These are phyloP conservation scores for Bombardia bombarda DNA, from an alignment of 495 filamentous ascomycete genomes.

Conservation along the genomic window DNA sequence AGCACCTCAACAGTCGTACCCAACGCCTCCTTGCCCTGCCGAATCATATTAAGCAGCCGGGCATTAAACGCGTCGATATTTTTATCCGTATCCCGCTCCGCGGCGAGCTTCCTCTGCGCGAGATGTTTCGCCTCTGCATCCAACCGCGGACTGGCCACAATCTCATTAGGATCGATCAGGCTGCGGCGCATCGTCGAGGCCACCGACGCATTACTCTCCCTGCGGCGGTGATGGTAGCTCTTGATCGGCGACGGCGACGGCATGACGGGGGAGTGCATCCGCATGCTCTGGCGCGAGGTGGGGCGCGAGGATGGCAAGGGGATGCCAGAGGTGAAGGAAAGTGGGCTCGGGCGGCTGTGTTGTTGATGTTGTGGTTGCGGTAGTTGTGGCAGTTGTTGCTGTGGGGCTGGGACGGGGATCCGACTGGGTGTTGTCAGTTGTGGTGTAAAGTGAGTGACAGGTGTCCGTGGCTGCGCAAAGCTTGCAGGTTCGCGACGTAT, in stretches of 20 bases:
- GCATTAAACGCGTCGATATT: conserved; percentile 70
- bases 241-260: conserved; percentile 13
- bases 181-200: conserved; percentile 8
- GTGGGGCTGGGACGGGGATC: conserved; percentile 25
- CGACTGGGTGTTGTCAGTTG: conserved; percentile 33
- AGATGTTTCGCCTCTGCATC: conserved; percentile 57
- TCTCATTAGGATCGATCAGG: conserved; percentile 16
- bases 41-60: conserved; percentile 74
- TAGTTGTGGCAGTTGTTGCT: background rate
- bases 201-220: conserved; percentile 24
- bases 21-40: conserved; percentile 78
- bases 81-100: conserved; percentile 71
- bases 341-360: conserved; percentile 12
- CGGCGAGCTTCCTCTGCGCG: conserved; percentile 55
- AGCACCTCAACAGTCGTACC: conserved; percentile 67
- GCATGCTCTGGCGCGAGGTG: conserved; percentile 19
- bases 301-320: too few species aligned
- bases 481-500: conserved; percentile 45
- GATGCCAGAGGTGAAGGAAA: conserved; percentile 6
- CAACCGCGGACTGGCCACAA: conserved; percentile 33
- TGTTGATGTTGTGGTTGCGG: background rate
- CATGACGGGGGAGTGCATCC: background rate
- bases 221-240: conserved; percentile 23
- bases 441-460: conserved; percentile 9
- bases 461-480: conserved; percentile 41